phyloP scores from a whole-genome alignment of 2,329 filamentous ascomycete genomes.

The Microcyclospora pomicola region DNA sequence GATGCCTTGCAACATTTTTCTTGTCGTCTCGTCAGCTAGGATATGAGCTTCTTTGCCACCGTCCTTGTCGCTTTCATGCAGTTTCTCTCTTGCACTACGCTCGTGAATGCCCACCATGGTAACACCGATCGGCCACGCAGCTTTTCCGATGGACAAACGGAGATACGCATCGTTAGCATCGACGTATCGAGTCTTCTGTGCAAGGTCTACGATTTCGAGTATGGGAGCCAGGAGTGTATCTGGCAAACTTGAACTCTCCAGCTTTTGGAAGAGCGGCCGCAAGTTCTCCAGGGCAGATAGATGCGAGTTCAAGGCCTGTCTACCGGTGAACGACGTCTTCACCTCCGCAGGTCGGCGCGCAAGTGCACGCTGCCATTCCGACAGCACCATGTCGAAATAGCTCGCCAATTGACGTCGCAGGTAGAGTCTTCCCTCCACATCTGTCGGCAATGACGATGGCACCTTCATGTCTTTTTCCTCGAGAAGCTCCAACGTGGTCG shows the following conservation, averaged over 20 bases:
- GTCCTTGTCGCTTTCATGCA: conserved; percentile 57
- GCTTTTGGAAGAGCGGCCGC: conserved; percentile 74
- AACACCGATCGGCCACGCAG: conserved; percentile 93
- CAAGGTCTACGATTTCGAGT: conserved; percentile 80
- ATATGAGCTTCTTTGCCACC: conserved; percentile 58
- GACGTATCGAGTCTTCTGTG: conserved; percentile 83
- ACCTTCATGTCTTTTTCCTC: conserved; percentile 85
- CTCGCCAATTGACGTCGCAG: conserved; percentile 79
- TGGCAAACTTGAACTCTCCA: conserved; percentile 70
- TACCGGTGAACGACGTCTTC: conserved; percentile 63
- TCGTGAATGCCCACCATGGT: conserved; percentile 99
- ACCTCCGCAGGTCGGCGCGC: conserved; percentile 42
- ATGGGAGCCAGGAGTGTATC: conserved; percentile 61
- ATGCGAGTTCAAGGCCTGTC: conserved; percentile 73
- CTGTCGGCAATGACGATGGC: conserved; percentile 44
- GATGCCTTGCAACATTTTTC: conserved; percentile 95
- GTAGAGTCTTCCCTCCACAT: conserved; percentile 52
- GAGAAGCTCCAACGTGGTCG: conserved; percentile 67
- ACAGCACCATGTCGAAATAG: conserved; percentile 93
- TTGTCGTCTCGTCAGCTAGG: conserved; percentile 88
- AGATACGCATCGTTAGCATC: conserved; percentile 95
- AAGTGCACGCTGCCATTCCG: conserved; percentile 72
- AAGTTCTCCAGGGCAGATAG: conserved; percentile 77
- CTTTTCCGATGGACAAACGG: conserved; percentile 59
- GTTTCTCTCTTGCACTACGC: conserved; percentile 83